phyloP scores from a whole-genome alignment of 306 rosid species.

The Vachellia pachyceras region DNA sequence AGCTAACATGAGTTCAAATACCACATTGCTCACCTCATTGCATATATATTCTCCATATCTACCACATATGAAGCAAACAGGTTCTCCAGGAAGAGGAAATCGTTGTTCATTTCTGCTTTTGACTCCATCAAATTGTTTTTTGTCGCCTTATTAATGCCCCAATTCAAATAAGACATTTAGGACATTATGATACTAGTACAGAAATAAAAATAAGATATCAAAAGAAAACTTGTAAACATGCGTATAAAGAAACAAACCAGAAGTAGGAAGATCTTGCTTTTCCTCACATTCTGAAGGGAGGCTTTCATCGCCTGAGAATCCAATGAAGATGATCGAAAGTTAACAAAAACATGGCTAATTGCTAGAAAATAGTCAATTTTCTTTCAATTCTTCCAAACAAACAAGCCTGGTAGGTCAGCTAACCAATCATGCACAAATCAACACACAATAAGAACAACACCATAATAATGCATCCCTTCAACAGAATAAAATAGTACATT shows the following conservation, averaged over 20 bases:
- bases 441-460: slow-evolving; percentile 9
- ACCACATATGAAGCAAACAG: slow-evolving; percentile 81
- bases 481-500: not conserved
- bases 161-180: slow-evolving; percentile 22
- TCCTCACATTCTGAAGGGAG: slow-evolving; percentile 55
- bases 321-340: slow-evolving; percentile 26
- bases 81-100: slow-evolving; percentile 75
- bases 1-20: slow-evolving; percentile 7
- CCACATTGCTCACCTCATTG: slow-evolving; percentile 60
- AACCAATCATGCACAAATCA: slow-evolving; percentile 19
- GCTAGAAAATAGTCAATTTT: slow-evolving; percentile 9
- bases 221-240: slow-evolving; percentile 11
- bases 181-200: slow-evolving; percentile 3
- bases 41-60: slow-evolving; percentile 91
- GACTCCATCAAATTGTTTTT: slow-evolving; percentile 48
- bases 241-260: slow-evolving; percentile 58
- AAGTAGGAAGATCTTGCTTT: slow-evolving; percentile 47
- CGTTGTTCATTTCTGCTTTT: slow-evolving; percentile 73
- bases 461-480: not conserved
- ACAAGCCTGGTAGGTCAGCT: slow-evolving; percentile 19
- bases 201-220: not conserved
- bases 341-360: slow-evolving; percentile 24
- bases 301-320: slow-evolving; percentile 69
- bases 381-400: not conserved
- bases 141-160: slow-evolving; percentile 41